Evolutionary conservation across 148 eudicot genomes (phyloP), one percentile per base, ranked within the genome.

Genomic region (Persicaria tinctoria): DNA sequence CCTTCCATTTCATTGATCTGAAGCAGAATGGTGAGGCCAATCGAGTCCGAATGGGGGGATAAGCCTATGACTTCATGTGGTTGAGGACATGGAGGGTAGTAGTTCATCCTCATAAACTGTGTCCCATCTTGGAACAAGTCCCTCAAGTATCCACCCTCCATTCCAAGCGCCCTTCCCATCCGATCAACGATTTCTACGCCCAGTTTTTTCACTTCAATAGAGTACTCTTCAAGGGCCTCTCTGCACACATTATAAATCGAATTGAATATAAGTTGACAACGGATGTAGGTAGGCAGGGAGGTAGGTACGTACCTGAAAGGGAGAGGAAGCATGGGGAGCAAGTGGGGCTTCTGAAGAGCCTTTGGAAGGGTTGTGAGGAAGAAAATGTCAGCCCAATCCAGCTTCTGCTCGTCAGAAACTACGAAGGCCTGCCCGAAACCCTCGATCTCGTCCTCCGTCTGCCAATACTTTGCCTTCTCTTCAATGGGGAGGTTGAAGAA

Each of bases 401-500:
- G 80, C 54, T 80, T 80, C 72, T 83, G 85, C 3, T 80, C 83
- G 12, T 83, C 83, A 13, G 85, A 83, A 8, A 75, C 17, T 16
- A 80, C 83, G 70, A 83, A 80, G 2, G 77, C 51, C 14, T 83
- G 86, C 5, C 83, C 86, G 80, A 73, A 83, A 17, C 86, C 86
- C 27, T 83, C 76, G 4, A 79, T 0, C 1, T 80, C 81, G 11
- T 18, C 74, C n/a, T 81, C 56, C 2, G 57, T 57, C 20, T 80
- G 86, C 83, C 83, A 83, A 41, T 51, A 76, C 18, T 59, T 78
- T 18, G 68, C 75, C 81, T 83, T 83, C 32, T 80, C 86, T 16
- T 80, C 79, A n/a, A 78, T 41, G 17, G 84, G 80, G 8, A 78
- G 77, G 18, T 81, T 74, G 51, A 81, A 78, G 44, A 70, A 78